These are phyloP conservation scores for Hypoxylon sp. DNA, from an alignment of 2,329 filamentous ascomycete species.

Conservation along the genomic window DNA sequence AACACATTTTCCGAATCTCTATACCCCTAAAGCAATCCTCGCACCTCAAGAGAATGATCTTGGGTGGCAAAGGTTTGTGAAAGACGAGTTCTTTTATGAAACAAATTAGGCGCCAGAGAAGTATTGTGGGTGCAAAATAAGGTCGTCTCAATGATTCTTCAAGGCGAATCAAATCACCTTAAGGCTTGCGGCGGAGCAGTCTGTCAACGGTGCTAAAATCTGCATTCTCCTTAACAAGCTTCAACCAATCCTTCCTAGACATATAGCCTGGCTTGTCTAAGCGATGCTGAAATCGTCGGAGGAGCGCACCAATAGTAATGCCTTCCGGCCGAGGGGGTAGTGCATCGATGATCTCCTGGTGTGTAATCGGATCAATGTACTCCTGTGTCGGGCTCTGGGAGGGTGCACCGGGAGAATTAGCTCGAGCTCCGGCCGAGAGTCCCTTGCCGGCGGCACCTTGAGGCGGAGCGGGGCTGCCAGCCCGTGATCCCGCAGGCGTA, in stretches of 20 bases:
- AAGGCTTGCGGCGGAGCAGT: constrained; percentile 63
- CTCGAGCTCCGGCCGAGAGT: constrained; percentile 45
- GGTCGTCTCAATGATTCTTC: not conserved
- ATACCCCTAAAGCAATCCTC: not conserved
- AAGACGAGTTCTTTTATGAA: not conserved
- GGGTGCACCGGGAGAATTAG: constrained; percentile 55
- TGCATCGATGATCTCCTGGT: constrained; percentile 68
- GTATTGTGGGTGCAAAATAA: constrained; percentile 8
- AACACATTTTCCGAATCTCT: constrained; percentile 22
- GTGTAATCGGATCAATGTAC: constrained; percentile 58
- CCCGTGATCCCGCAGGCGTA: constrained; percentile 72
- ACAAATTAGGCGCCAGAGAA: not conserved
- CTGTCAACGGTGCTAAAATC: constrained; percentile 70
- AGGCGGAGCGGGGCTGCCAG: constrained; percentile 70
- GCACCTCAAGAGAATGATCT: not conserved
- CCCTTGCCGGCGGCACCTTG: constrained; percentile 51
- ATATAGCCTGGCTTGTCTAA: constrained; percentile 68
- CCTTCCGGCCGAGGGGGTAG: constrained; percentile 66
- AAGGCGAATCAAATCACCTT: constrained; percentile 9
- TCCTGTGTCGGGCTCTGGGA: constrained; percentile 35
- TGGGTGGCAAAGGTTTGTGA: not conserved
- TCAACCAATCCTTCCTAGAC: constrained; percentile 70
- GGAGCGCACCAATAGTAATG: constrained; percentile 68
- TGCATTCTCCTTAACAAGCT: constrained; percentile 70
- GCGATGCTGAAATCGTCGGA: constrained; percentile 68